Evolutionary conservation across 2,329 filamentous ascomycete genomes (phyloP), one percentile per base, ranked within the genome.

Genomic region (Diaporthe citri): DNA sequence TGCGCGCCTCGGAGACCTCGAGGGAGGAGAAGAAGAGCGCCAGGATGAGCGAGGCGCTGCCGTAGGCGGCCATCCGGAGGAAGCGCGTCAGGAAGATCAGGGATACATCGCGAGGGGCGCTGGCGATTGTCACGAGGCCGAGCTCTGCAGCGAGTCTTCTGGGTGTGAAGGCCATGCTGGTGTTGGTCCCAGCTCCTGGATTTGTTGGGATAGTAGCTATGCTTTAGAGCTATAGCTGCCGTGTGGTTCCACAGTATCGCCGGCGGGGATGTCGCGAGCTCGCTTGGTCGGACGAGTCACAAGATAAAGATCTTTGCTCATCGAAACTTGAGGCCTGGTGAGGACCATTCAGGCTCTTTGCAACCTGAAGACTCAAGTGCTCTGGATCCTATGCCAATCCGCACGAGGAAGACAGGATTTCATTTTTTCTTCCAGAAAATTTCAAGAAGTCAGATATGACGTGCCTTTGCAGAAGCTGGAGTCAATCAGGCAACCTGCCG

Each of bases 51-150:
- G 88, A 90, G 9, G 88, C 89, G 8, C 85, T 84, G 71, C 91
- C 91, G 79, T 93, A 93, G 8, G 90, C 92, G 76, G 91, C 90
- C 69, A 93, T 87, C 3, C 92, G 89, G 7, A 92, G 85, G 80
- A 91, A 91, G 39, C 91, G 89, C 78, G 90, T 89, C 7, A 87
- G 76, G 76, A 88, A 90, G 28, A 93, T 87, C 3, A 93, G 82
- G 78, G 91, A 90, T 76, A 88, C 85, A 79, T 92, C 90, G 62
- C 79, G 80, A 7, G 83, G 77, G 0, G 87, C 86, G 36, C 77
- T 71, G 77, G 83, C 80, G 39, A 90, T 80, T 9, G 87, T 84
- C 20, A 82, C 77, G 25, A 90, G 78, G 67, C 88, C 88, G n/a
- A 87, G 78, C 79, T 89, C 87, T 20, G 82, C 80, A 25, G 67